These are phyloP conservation scores for Clavispora phyllophila DNA, from an alignment of 805 yeast genomes.

Conservation along the genomic window DNA sequence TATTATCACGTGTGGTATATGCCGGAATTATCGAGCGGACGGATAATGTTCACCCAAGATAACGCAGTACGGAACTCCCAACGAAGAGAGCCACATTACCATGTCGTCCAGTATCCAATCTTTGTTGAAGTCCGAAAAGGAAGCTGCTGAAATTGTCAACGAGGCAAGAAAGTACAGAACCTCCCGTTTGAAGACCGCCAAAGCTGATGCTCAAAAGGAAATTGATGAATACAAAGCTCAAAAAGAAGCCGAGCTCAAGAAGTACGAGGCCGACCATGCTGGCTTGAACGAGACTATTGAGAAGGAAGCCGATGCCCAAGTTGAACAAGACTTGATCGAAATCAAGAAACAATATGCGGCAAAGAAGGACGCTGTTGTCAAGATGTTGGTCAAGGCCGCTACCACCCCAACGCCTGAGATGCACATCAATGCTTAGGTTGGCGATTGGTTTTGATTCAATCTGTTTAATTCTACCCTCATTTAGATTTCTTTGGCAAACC, in stretches of 20 bases:
- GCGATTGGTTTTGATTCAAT: background rate
- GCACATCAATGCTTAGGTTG: conserved; percentile 62
- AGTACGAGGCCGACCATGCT: conserved; percentile 65
- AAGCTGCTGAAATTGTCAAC: conserved; percentile 93
- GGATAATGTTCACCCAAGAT: background rate
- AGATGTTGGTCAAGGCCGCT: conserved; percentile 75
- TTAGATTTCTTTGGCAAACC: background rate
- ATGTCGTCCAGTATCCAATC: conserved; percentile 29
- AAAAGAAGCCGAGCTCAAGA: conserved; percentile 77
- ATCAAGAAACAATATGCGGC: conserved; percentile 60
- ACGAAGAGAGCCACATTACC: background rate
- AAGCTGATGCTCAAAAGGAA: conserved; percentile 86
- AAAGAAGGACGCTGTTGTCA: conserved; percentile 64
- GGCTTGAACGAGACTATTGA: conserved; percentile 75
- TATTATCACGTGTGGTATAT: background rate
- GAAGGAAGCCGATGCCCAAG: conserved; percentile 70
- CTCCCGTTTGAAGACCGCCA: conserved; percentile 86
- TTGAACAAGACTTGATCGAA: conserved; percentile 63
- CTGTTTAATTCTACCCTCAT: background rate
- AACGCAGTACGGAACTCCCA: background rate
- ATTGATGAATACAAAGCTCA: conserved; percentile 78
- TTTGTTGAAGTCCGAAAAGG: conserved; percentile 74
- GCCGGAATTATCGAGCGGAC: conserved; percentile 1
- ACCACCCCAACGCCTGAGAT: conserved; percentile 74
- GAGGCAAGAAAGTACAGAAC: conserved; percentile 87